These are phyloP conservation scores for Geum urbanum DNA, from an alignment of 306 rosid species.

Conservation along the genomic window DNA sequence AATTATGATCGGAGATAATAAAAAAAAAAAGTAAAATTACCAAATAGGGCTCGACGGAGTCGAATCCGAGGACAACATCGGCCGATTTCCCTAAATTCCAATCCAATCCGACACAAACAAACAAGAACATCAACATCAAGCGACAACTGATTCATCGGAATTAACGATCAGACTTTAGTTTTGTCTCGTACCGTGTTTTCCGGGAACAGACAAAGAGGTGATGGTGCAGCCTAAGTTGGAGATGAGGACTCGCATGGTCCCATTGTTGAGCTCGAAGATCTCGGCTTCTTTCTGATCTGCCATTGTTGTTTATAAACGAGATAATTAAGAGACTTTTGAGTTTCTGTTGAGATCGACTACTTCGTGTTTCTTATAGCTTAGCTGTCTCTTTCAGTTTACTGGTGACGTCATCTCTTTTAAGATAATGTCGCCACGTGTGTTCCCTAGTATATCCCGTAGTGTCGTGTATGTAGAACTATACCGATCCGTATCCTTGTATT, in stretches of 20 bases:
- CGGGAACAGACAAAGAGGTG: constrained; percentile 77
- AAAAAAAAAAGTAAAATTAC: constrained; percentile 31
- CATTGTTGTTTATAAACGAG: constrained; percentile 35
- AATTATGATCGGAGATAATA: background rate
- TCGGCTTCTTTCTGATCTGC: constrained; percentile 69
- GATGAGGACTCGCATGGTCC: constrained; percentile 54
- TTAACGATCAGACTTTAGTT: no score
- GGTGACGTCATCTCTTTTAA: constrained; percentile 3
- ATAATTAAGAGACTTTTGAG: background rate
- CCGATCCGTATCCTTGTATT: background rate
- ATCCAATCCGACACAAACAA: constrained; percentile 12
- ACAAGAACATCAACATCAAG: no score
- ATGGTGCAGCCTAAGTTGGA: constrained; percentile 89
- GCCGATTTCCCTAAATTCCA: constrained; percentile 51
- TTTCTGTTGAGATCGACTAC: background rate
- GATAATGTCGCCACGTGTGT: background rate
- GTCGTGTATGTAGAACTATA: background rate
- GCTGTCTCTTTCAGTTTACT: background rate
- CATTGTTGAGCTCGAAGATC: constrained; percentile 87
- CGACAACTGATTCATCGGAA: no score
- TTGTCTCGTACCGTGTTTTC: constrained; percentile 50
- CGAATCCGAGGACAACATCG: constrained; percentile 96
- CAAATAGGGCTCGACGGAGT: constrained; percentile 75
- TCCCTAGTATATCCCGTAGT: background rate
- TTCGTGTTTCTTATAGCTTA: background rate